Conservation (phyloP, 345 rosid species). For the Citrus sp. region DNA sequence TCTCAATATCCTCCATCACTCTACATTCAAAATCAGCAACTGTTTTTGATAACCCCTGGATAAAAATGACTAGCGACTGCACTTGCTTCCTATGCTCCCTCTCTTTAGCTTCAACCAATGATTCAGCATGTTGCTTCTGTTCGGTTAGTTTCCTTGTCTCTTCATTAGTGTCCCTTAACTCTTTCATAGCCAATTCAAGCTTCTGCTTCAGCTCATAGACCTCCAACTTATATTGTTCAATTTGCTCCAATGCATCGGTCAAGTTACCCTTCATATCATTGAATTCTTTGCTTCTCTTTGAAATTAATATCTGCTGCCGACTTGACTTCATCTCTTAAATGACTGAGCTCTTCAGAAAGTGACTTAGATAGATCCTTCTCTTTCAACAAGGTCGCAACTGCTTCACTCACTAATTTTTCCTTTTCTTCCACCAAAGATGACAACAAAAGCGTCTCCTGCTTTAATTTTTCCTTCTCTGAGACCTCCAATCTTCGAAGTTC, state of each 20-base stretch:
- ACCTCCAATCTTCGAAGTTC: slow-evolving; percentile 29
- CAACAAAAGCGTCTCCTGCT: too few species aligned
- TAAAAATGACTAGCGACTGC: neutral
- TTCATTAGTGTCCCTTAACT: slow-evolving; percentile 30
- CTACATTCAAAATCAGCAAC: slow-evolving; percentile 42
- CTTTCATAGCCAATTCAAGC: slow-evolving; percentile 30
- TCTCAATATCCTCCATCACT: slow-evolving; percentile 35
- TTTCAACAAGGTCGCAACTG: slow-evolving; percentile 35
- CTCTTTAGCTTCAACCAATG: too few species aligned
- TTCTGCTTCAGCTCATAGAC: slow-evolving; percentile 29
- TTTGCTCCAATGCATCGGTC: slow-evolving; percentile 20
- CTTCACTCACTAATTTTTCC: slow-evolving; percentile 41
- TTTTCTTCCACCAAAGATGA: slow-evolving; percentile 1
- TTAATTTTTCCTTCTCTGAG: slow-evolving; percentile 46
- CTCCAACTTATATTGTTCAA: slow-evolving; percentile 32
- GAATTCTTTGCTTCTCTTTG: slow-evolving; percentile 30
- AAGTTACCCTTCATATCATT: slow-evolving; percentile 30
- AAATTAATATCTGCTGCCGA: slow-evolving; percentile 35
- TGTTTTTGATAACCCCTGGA: slow-evolving; percentile 32
- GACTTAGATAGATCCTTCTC: slow-evolving; percentile 37
- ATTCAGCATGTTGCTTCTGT: too few species aligned
- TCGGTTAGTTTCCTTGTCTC: slow-evolving; percentile 5
- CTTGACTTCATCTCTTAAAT: slow-evolving; percentile 34
- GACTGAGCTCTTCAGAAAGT: slow-evolving; percentile 39
- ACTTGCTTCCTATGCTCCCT: too few species aligned